Evolutionary conservation across 1,139 yeast genomes (phyloP).

Genomic region (Meyerozyma athensensis): DNA sequence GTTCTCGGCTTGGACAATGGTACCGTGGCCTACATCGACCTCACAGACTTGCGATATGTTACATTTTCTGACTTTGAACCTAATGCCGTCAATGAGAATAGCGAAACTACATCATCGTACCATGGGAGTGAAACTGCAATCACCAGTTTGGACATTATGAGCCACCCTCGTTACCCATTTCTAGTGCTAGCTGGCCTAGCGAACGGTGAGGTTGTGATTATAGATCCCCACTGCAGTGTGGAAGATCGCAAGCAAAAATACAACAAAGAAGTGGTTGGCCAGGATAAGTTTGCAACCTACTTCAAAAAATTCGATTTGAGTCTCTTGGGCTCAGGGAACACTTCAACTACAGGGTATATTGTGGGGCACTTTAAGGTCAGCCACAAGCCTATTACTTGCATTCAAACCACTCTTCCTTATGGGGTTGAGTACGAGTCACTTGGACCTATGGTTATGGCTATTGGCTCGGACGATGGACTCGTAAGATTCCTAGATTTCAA

Average conservation of each 20-base stretch:
- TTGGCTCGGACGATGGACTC: conserved; percentile 66
- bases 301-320: conserved; percentile 39
- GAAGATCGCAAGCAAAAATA: conserved; percentile 16
- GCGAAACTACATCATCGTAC: conserved; percentile 9
- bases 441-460: conserved; percentile 46
- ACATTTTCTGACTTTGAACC: conserved; percentile 22
- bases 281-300: conserved; percentile 33
- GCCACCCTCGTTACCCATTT: conserved; percentile 27
- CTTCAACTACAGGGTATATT: conserved; percentile 5
- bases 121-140: conserved; percentile 18
- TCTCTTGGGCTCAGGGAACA: conserved; percentile 6
- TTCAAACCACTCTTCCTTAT: conserved; percentile 32
- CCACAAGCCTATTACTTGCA: conserved; percentile 44
- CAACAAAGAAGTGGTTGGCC: conserved; percentile 25
- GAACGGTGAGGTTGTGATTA: conserved; percentile 36
- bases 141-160: conserved; percentile 30
- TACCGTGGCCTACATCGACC: conserved; percentile 26
- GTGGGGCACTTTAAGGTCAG: conserved; percentile 62
- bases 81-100: conserved; percentile 10
- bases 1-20: conserved; percentile 38
- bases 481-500: conserved; percentile 52
- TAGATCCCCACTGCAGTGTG: conserved; percentile 25
- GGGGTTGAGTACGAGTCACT: conserved; percentile 5
- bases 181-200: conserved; percentile 37
- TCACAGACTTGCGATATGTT: conserved; percentile 24